phyloP scores from a whole-genome alignment of 2,329 filamentous ascomycete genomes.

The Trematosphaeria pertusa region DNA sequence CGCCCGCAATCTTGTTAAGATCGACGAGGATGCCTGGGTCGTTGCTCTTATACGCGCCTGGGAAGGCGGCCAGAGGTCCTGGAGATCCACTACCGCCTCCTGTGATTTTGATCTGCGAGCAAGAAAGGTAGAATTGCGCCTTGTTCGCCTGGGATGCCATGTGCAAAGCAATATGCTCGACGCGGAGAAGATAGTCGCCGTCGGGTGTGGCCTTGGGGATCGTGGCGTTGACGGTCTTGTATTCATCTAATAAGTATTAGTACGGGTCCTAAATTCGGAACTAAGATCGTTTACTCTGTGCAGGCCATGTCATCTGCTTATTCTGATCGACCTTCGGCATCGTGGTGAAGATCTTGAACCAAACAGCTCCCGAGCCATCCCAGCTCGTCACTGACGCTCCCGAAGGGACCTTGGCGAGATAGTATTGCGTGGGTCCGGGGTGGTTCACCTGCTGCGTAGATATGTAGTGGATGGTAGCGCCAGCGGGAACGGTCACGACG shows the following conservation, averaged over 20 bases:
- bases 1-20: constrained; percentile 21
- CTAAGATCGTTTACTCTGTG: too few species aligned
- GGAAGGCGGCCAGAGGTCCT: constrained; percentile 33
- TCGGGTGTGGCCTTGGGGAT: constrained; percentile 44
- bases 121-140: constrained; percentile 50
- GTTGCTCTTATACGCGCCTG: constrained; percentile 33
- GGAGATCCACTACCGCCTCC: constrained; percentile 50
- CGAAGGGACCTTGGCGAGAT: constrained; percentile 36
- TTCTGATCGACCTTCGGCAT: constrained; percentile 33
- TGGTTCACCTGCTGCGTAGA: constrained; percentile 42
- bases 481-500: constrained; percentile 31
- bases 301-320: constrained; percentile 41
- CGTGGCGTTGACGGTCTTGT: constrained; percentile 41
- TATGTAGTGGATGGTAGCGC: constrained; percentile 35
- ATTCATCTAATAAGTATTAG: constrained; percentile 26
- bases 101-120: constrained; percentile 52
- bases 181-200: constrained; percentile 50
- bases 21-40: constrained; percentile 38
- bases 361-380: constrained; percentile 35
- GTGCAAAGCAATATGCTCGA: constrained; percentile 50
- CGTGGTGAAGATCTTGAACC: constrained; percentile 37
- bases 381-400: constrained; percentile 30
- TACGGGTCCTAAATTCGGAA: too few species aligned
- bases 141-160: constrained; percentile 39
- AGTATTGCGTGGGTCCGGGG: constrained; percentile 39